These are phyloP conservation scores for Malassezia brasiliensis DNA, from an alignment of 1,284 basidiomycete genomes.

Conservation along the genomic window DNA sequence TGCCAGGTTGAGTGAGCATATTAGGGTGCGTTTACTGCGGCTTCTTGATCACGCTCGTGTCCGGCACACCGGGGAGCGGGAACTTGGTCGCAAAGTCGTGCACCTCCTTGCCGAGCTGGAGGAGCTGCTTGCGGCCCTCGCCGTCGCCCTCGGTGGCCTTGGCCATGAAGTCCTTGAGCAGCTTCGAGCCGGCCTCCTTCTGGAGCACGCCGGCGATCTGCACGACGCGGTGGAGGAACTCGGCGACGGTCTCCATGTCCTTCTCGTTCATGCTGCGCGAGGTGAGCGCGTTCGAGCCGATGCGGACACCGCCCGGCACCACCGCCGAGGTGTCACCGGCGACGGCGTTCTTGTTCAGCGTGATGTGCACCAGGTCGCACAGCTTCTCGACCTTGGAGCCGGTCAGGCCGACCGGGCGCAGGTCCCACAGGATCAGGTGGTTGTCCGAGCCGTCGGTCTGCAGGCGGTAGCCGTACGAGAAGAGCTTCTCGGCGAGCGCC, in stretches of 20 bases:
- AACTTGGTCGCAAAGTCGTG: constrained; percentile 68
- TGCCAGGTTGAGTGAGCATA: constrained; percentile 18
- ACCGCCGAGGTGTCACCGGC: constrained; percentile 88
- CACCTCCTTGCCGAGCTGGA: constrained; percentile 65
- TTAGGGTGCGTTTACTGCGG: constrained; percentile 13
- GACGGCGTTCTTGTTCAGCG: constrained; percentile 74
- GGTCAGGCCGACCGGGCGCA: constrained; percentile 86
- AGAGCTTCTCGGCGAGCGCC: constrained; percentile 42
- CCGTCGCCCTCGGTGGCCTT: constrained; percentile 64
- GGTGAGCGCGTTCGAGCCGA: constrained; percentile 87
- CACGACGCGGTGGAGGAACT: constrained; percentile 55
- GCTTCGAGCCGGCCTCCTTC: constrained; percentile 86
- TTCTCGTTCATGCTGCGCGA: constrained; percentile 82
- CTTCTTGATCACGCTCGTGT: constrained; percentile 52
- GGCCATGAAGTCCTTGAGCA: constrained; percentile 89
- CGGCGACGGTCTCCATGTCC: constrained; percentile 74
- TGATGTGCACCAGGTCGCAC: constrained; percentile 85
- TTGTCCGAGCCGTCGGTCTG: constrained; percentile 95
- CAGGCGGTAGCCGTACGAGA: constrained; percentile 60
- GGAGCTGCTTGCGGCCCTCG: constrained; percentile 61
- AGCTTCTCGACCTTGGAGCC: constrained; percentile 98
- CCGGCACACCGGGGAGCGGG: constrained; percentile 80
- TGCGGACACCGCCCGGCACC: constrained; percentile 91
- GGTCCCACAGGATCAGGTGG: constrained; percentile 96
- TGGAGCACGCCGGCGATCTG: constrained; percentile 53